Base-by-base conservation (phyloP, 1,284 basidiomycete species). In the Fistulinella cinereoalba region DNA sequence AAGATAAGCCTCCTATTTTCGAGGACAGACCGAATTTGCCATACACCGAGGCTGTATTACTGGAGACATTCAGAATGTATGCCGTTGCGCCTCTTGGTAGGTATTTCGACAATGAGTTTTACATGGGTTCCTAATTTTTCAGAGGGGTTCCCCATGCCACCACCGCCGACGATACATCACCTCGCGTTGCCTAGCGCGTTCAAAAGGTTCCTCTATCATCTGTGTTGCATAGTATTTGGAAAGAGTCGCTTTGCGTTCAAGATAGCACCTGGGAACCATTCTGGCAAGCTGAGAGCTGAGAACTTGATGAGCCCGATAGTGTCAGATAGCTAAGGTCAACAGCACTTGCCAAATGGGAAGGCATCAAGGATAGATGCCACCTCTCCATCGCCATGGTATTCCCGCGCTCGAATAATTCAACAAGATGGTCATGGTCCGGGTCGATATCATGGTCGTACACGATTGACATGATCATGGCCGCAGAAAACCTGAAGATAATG, bases 31-130 rank as follows among this genome's bases (percentile, higher is more conserved):
- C 52, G 2, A 57, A 55, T 9, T 53, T 81, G 12, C 65, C 62
- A 1, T 82, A 79, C 53, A 52, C 80, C 1, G 58, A 67, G 16
- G 77, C 77, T 1, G 51, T 77, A 3, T 53, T 79, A 43, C 71
- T 75, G 51, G 81, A 83, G 55, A 69, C 73, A 4, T 44, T 81
- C 25, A 64, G 81, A 16, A 76, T 71, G 61, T 69, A 73, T 13
- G 67, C 75, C 3, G 68, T 76, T 13, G 66, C 54, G 3, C 73
- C 53, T 34, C 66, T 61, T 50, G 41, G 50, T 41, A 33, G 37
- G 19, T 32, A 29, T 25, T 27, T 44, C 31, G 5, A 40, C 21
- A 8, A 10, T 7, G 18, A 23, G 9, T 4, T 4, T 21, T 3
- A 22, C 3, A 33, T 27, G 2, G 7, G 37, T 32, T 15, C 24